phyloP scores from a whole-genome alignment of 2,329 filamentous ascomycete genomes.

The Ophiocordyceps camponoti-rufipedis region DNA sequence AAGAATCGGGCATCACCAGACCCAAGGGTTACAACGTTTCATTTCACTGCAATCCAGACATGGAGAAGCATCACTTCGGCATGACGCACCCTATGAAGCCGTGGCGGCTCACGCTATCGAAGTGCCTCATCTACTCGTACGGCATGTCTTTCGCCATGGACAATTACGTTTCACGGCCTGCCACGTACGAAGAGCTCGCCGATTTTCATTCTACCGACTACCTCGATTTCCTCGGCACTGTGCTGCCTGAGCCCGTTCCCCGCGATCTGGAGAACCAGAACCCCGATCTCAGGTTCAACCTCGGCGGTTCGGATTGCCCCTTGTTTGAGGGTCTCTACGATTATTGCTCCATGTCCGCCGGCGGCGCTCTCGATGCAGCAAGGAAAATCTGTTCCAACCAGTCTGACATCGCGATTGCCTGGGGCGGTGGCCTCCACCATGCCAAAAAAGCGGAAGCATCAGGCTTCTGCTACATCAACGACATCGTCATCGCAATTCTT shows the following conservation, averaged over 20 bases:
- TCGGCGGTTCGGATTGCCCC: constrained; percentile 83
- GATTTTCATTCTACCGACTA: constrained; percentile 82
- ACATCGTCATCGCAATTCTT: constrained; percentile 86
- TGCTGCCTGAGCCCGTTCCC: constrained; percentile 43
- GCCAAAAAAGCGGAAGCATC: constrained; percentile 88
- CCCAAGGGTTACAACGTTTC: constrained; percentile 83
- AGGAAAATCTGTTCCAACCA: constrained; percentile 72
- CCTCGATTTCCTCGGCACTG: constrained; percentile 66
- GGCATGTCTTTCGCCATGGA: constrained; percentile 97
- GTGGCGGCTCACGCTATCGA: constrained; percentile 88
- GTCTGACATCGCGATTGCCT: constrained; percentile 92
- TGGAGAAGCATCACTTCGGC: constrained; percentile 94
- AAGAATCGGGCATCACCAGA: constrained; percentile 51
- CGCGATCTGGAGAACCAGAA: constrained; percentile 47
- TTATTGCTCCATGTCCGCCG: constrained; percentile 87
- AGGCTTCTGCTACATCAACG: constrained; percentile 98
- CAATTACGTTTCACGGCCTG: constrained; percentile 67
- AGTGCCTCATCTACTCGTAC: constrained; percentile 85
- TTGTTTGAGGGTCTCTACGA: constrained; percentile 92
- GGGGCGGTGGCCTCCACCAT: constrained; percentile 92
- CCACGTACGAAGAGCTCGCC: constrained; percentile 73
- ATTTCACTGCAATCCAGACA: constrained; percentile 86
- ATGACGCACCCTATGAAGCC: constrained; percentile 98
- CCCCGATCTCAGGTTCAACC: constrained; percentile 58
- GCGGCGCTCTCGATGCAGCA: constrained; percentile 78